A percentile compares a stretch with the other conserved stretches of the same genome.
phyloP scores from a whole-genome alignment of 805 yeast genomes.

The Pichia scutulata region DNA sequence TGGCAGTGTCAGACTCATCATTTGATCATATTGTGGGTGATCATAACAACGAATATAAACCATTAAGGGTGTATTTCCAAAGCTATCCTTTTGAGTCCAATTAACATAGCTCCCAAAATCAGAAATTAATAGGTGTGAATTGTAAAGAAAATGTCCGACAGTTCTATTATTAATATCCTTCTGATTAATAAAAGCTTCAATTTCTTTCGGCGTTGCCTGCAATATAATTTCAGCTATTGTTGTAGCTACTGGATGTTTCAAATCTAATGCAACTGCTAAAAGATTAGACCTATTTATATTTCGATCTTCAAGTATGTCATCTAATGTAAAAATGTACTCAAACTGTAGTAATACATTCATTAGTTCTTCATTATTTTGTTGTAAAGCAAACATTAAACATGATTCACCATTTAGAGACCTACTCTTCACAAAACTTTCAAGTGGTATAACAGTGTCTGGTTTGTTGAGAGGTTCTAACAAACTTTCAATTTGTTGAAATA shows the following conservation, averaged over 20 bases:
- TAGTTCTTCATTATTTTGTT: constrained; percentile 35
- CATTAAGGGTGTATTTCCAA: constrained; percentile 72
- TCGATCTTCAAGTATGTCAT: constrained; percentile 59
- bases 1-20: constrained; percentile 40
- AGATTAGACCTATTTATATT: constrained; percentile 49
- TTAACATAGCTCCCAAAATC: constrained; percentile 51
- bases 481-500: constrained; percentile 9
- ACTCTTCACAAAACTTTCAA: constrained; percentile 27
- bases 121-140: constrained; percentile 43
- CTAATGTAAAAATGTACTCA: constrained; percentile 47
- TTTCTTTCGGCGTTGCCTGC: constrained; percentile 36
- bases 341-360: constrained; percentile 40
- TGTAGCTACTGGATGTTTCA: constrained; percentile 33
- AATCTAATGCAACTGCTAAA: constrained; percentile 52
- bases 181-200: constrained; percentile 38
- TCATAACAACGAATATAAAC: constrained; percentile 76
- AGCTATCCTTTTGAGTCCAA: constrained; percentile 62
- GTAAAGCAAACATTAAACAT: constrained; percentile 54
- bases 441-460: constrained; percentile 8
- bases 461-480: constrained; percentile 13
- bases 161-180: constrained; percentile 49
- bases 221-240: constrained; percentile 38
- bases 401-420: constrained; percentile 62
- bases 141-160: constrained; percentile 67
- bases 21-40: constrained; percentile 48